phyloP scores from a whole-genome alignment of 805 yeast species.

The Zygoascus ofunaensis region DNA sequence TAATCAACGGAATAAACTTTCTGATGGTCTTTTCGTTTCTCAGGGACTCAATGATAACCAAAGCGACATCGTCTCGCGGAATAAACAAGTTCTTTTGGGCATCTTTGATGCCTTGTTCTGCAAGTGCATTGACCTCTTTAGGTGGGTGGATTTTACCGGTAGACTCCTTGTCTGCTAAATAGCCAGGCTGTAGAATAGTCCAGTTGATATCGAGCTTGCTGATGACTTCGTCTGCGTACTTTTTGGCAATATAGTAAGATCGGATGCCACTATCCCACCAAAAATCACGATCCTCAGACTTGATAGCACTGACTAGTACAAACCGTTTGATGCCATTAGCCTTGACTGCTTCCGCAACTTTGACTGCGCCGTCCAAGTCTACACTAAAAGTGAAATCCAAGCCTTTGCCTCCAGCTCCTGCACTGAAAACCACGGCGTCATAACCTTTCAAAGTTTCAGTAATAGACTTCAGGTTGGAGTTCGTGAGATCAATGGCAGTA shows the following conservation, averaged over 20 bases:
- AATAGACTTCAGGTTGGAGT: constrained; percentile 30
- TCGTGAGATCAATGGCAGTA: constrained; percentile 31
- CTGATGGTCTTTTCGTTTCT: constrained; percentile 33
- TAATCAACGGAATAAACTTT: constrained; percentile 37
- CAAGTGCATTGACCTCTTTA: too few relatives aligned
- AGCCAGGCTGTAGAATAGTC: constrained; percentile 51
- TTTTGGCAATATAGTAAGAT: constrained; percentile 51
- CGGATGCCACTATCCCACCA: constrained; percentile 35
- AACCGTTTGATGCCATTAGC: constrained; percentile 37
- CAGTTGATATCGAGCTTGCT: constrained; percentile 38
- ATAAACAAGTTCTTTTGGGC: constrained; percentile 23
- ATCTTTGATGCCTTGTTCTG: constrained; percentile 21
- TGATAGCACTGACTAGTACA: constrained; percentile 47
- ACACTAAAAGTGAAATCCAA: constrained; percentile 38
- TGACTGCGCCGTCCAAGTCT: constrained; percentile 56
- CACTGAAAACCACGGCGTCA: constrained; percentile 51
- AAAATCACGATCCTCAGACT: constrained; percentile 42
- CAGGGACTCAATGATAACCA: constrained; percentile 31
- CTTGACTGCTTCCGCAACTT: constrained; percentile 46
- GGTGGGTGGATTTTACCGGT: constrained; percentile 45
- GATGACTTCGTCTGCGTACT: constrained; percentile 45
- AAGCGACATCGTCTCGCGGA: constrained; percentile 50
- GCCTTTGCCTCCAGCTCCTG: constrained; percentile 55
- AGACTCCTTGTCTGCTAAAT: constrained; percentile 32
- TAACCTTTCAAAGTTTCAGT: constrained; percentile 35